A percentile compares a stretch with the other conserved stretches of the same genome.
phyloP scores from a whole-genome alignment of 2,329 filamentous ascomycete species.

The Fusarium coicis region DNA sequence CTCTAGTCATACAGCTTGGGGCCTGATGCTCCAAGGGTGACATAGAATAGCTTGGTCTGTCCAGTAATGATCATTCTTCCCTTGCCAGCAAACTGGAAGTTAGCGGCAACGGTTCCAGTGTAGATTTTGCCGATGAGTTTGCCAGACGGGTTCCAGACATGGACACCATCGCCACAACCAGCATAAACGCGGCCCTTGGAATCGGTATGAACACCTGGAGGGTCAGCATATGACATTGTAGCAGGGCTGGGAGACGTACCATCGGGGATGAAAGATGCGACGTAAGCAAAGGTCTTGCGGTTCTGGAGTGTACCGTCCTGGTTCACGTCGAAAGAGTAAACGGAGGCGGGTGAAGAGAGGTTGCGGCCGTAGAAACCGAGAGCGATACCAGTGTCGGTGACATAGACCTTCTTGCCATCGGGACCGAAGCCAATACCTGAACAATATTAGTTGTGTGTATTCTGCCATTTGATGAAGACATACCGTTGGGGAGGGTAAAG shows the following conservation, averaged over 20 bases:
- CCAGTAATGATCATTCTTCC: conserved; percentile 50
- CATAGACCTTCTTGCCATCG: conserved; percentile 61
- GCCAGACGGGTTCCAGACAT: conserved; percentile 59
- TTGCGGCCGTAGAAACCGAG: conserved; percentile 56
- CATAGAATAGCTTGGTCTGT: conserved; percentile 50
- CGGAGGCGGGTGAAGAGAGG: conserved; percentile 54
- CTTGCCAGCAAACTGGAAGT: conserved; percentile 57
- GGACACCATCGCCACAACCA: conserved; percentile 60
- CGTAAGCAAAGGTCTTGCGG: conserved; percentile 66
- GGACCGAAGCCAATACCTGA: conserved; percentile 65
- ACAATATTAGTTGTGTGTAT: accelerated
- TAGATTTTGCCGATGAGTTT: conserved; percentile 66
- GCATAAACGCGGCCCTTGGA: conserved; percentile 66
- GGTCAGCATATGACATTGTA: background rate
- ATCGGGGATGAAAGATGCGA: conserved; percentile 65
- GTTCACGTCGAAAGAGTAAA: conserved; percentile 60
- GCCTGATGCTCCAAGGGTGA: conserved; percentile 18
- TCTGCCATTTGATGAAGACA: accelerated
- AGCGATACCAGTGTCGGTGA: conserved; percentile 64
- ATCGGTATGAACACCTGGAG: conserved; percentile 64
- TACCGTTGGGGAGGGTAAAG: conserved; percentile 65
- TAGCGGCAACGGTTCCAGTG: conserved; percentile 55
- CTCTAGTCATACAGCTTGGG: conserved; percentile 3
- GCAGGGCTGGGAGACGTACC: conserved; percentile 50
- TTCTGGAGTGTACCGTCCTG: conserved; percentile 59